These are phyloP conservation scores for Psidium guajava DNA, from an alignment of 345 rosid genomes.

Conservation along the genomic window DNA sequence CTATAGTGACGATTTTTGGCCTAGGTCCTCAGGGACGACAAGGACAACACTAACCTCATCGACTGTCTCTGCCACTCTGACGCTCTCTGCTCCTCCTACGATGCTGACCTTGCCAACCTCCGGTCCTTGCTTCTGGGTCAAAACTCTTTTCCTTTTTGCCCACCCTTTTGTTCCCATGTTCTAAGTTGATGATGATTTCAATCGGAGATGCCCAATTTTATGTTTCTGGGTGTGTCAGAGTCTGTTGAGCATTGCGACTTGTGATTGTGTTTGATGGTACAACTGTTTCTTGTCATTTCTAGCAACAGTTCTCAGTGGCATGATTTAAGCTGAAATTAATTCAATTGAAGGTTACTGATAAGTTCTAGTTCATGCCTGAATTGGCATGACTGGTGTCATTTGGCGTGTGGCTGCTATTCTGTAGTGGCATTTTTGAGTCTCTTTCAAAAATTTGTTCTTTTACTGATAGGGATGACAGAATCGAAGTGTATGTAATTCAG, in stretches of 20 bases:
- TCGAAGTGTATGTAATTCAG: too few relatives aligned
- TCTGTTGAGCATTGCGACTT: not conserved
- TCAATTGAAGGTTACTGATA: not conserved
- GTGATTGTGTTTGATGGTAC: not conserved
- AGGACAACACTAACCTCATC: conserved; percentile 23
- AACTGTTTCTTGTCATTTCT: not conserved
- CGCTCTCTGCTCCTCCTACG: conserved; percentile 35
- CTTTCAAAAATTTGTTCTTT: too few relatives aligned
- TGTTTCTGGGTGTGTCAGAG: not conserved
- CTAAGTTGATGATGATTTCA: not conserved
- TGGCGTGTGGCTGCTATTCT: accelerated
- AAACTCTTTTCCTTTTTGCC: not conserved
- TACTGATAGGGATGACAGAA: too few relatives aligned
- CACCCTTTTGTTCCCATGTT: not conserved
- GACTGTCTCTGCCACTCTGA: conserved; percentile 26
- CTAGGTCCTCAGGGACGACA: conserved; percentile 27
- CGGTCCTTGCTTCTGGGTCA: conserved; percentile 32
- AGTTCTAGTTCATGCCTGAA: not conserved
- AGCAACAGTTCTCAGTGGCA: not conserved
- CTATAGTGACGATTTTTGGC: conserved; percentile 52
- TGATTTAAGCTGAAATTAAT: not conserved
- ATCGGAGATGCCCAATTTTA: not conserved
- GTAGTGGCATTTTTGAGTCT: too few relatives aligned
- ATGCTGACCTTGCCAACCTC: conserved; percentile 25
- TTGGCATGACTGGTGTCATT: not conserved